Evolutionary conservation across 805 yeast species (phyloP), one percentile per base, ranked within the genome.

Genomic region (Saccharomycopsis schoenii): DNA sequence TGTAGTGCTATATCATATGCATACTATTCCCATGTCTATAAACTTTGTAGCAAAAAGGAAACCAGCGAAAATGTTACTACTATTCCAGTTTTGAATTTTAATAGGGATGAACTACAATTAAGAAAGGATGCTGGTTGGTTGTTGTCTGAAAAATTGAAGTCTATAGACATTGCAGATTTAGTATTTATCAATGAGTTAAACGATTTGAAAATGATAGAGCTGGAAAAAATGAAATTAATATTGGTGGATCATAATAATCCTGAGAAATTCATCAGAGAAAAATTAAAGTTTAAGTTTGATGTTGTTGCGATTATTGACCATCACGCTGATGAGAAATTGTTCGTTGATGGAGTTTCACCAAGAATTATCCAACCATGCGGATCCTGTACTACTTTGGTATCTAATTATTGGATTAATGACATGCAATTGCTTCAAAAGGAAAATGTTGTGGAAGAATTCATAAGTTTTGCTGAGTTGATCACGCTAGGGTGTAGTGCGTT

Each of bases 241-340:
- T 73, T 93, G 43, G 97, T 94, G 1, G 99, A 93, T 69, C 97
- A 90, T 72, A 91, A 93, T 68, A n/a, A 25, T 9, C 76, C 85
- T 29, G 91, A 80, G 65, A 88, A 84, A 14, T 77, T 68, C 36
- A 70, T 73, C 1, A 69, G 67, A 17, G 15, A 21, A 19, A 25
- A 47, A 24, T 21, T 47, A 14, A 62, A 68, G 9, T 70, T 70
- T 55, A 67, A 74, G 12, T 59, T 68, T 2, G 62, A 65, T 9
- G 83, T 87, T 0, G 71, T 72, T 1, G 85, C 84, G 0, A 82
- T 94, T 6, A 81, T 94, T 29, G 99, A 93, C 70, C 99, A 93
- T 70, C 99, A 93, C 70, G 86, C 79, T 17, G 97, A 92, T 67
- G 87, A 85, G 64, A 74, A 74, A 0, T 71, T 73, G 9, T 82